Conservation (phyloP, 2,329 filamentous ascomycete species). For the Botrytis cinerea region DNA sequence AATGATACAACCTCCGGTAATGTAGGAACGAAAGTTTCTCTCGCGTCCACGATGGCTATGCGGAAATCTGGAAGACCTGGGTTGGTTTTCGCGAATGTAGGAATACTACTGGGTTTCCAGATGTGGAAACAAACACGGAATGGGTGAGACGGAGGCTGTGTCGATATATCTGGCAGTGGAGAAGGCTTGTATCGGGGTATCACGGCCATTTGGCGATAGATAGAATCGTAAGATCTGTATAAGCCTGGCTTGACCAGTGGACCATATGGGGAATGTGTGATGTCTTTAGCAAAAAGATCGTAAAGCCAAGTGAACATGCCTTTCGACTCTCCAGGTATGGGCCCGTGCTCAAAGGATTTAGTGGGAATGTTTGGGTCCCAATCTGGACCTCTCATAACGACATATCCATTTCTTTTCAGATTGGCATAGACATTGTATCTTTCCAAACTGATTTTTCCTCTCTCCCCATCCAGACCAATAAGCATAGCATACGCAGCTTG, state of each 20-base stretch:
- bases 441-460: slow-evolving; percentile 66
- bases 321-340: slow-evolving; percentile 23
- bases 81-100: slow-evolving; percentile 73
- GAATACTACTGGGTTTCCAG: slow-evolving; percentile 68
- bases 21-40: slow-evolving; percentile 70
- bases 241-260: slow-evolving; percentile 64
- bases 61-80: slow-evolving; percentile 81
- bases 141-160: slow-evolving; percentile 46
- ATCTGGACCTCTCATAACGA: slow-evolving; percentile 69
- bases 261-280: slow-evolving; percentile 45
- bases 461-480: slow-evolving; percentile 67
- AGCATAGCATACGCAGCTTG: slow-evolving; percentile 88
- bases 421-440: slow-evolving; percentile 87
- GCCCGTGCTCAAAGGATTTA: slow-evolving; percentile 18
- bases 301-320: slow-evolving; percentile 41
- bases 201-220: slow-evolving; percentile 76
- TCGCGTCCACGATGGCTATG: slow-evolving; percentile 78
- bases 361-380: slow-evolving; percentile 44
- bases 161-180: slow-evolving; percentile 39
- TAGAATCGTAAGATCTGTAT: slow-evolving; percentile 65
- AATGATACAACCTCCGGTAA: slow-evolving; percentile 70
- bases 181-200: slow-evolving; percentile 70
- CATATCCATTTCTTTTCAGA: slow-evolving; percentile 80
- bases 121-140: slow-evolving; percentile 79
- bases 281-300: slow-evolving; percentile 35